Conservation (phyloP, 116 monocot genomes). For the Dioscorea cayenensis region DNA sequence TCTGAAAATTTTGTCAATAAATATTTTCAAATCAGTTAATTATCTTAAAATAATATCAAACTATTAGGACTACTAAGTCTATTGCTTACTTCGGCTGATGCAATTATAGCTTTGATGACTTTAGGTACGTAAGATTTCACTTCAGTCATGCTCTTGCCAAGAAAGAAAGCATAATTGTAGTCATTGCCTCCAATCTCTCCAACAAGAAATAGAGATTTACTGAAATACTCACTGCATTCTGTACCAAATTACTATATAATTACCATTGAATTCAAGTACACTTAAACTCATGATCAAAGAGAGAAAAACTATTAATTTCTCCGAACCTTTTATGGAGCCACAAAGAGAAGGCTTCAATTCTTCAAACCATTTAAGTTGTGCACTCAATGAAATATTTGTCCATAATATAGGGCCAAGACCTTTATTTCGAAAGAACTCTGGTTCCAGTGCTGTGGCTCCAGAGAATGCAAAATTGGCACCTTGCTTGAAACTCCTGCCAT, state of each 20-base stretch:
- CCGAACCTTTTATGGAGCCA: constrained; percentile 14
- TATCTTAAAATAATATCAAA: too few relatives aligned
- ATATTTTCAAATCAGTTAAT: too few relatives aligned
- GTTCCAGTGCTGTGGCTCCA: constrained; percentile 49
- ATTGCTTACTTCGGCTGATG: constrained; percentile 11
- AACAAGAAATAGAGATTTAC: constrained; percentile 38
- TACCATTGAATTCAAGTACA: not conserved
- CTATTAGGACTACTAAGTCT: too few relatives aligned
- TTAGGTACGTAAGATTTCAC: constrained; percentile 21
- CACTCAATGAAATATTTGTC: constrained; percentile 18
- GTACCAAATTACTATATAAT: not conserved
- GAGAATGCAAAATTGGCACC: constrained; percentile 52
- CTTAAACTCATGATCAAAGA: not conserved
- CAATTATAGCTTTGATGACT: constrained; percentile 17
- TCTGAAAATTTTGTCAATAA: not conserved
- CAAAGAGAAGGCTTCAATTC: constrained; percentile 41
- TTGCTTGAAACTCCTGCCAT: constrained; percentile 12
- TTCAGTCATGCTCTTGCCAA: not conserved
- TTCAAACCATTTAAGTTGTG: constrained; percentile 45
- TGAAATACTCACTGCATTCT: constrained; percentile 36
- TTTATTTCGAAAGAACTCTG: constrained; percentile 14
- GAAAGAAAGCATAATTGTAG: constrained; percentile 24
- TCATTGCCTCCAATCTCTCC: constrained; percentile 59
- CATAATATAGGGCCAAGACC: not conserved
- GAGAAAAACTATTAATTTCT: not conserved